Percentiles rank a stretch among this genome's conserved stretches.
phyloP scores from a whole-genome alignment of 192 early-diverging fungal species.

The Coemansia sp. region DNA sequence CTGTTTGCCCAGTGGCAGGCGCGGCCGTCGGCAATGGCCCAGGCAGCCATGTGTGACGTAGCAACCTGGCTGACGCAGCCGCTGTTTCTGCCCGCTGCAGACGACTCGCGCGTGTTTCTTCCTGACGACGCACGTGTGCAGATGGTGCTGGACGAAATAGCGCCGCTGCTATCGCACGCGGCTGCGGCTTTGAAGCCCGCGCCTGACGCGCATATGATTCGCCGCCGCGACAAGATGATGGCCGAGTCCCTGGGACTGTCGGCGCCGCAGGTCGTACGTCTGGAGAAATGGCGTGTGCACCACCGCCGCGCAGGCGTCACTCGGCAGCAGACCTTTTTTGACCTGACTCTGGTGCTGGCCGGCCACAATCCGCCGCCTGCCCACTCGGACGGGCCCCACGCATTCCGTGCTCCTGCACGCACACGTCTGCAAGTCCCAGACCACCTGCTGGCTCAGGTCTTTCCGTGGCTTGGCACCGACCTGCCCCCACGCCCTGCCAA shows the following conservation, averaged over 20 bases:
- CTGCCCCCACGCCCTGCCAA: slow-evolving; percentile 1
- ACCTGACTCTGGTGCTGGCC: slow-evolving; percentile 46
- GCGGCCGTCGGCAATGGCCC: slow-evolving; percentile 42
- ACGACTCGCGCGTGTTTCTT: slow-evolving; percentile 46
- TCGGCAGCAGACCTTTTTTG: slow-evolving; percentile 52
- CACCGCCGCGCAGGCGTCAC: slow-evolving; percentile 50
- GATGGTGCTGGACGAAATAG: slow-evolving; percentile 46
- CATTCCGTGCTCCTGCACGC: slow-evolving; percentile 43
- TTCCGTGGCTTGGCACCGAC: slow-evolving; percentile 41
- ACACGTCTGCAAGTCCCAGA: slow-evolving; percentile 52
- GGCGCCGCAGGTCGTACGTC: slow-evolving; percentile 47
- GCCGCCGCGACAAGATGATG: slow-evolving; percentile 48
- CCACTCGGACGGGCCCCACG: slow-evolving; percentile 23
- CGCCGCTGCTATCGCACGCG: slow-evolving; percentile 39
- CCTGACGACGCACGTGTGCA: slow-evolving; percentile 50
- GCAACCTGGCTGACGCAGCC: slow-evolving; percentile 44
- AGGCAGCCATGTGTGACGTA: slow-evolving; percentile 34
- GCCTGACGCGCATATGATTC: slow-evolving; percentile 39
- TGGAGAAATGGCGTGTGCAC: slow-evolving; percentile 53
- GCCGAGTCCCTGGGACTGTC: slow-evolving; percentile 48
- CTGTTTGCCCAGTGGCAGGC: slow-evolving; percentile 52
- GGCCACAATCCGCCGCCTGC: slow-evolving; percentile 47
- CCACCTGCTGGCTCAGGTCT: slow-evolving; percentile 46
- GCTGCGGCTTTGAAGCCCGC: slow-evolving; percentile 15
- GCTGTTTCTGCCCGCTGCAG: slow-evolving; percentile 44